A percentile compares a stretch with the other conserved stretches of the same genome.
Evolutionary conservation across 2,329 filamentous ascomycete species (phyloP).

Genomic region (Fusarium sp.): DNA sequence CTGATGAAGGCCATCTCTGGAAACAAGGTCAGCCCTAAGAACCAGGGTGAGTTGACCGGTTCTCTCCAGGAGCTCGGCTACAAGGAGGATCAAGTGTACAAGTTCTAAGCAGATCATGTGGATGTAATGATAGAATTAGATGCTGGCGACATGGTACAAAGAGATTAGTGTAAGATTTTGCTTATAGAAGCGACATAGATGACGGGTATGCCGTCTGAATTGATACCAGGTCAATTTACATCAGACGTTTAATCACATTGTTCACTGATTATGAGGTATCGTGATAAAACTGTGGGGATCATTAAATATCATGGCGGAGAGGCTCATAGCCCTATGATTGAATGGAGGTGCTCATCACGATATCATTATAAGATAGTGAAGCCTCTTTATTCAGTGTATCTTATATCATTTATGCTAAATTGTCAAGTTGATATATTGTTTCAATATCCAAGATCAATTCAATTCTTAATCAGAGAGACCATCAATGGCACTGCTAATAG

Average conservation of each 20-base stretch:
- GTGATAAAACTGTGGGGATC: no score
- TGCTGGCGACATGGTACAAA: constrained; percentile 20
- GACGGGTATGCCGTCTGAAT: constrained; percentile 39
- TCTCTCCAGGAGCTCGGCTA: constrained; percentile 85
- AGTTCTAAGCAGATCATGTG: constrained; percentile 72
- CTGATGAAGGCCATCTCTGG: constrained; percentile 95
- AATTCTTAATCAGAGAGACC: constrained; percentile 45
- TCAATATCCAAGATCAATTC: background rate
- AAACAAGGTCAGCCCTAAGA: constrained; percentile 87
- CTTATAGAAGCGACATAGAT: constrained; percentile 46
- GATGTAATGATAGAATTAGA: constrained; percentile 24
- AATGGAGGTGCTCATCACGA: background rate
- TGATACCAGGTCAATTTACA: constrained; percentile 32
- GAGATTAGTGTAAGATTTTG: constrained; percentile 42
- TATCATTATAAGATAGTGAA: background rate
- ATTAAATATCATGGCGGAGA: background rate
- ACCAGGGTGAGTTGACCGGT: constrained; percentile 91
- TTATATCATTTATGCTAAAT: background rate
- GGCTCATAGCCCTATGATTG: background rate
- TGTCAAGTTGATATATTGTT: background rate
- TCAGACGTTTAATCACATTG: background rate
- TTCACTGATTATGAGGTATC: no score
- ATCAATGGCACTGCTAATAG: constrained; percentile 61
- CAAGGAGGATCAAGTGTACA: constrained; percentile 84
- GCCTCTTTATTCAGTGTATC: background rate